A percentile compares a stretch with the other conserved stretches of the same genome.
These are phyloP conservation scores for Fusarium mangiferae DNA, from an alignment of 2,329 filamentous ascomycete species.

Conservation along the genomic window DNA sequence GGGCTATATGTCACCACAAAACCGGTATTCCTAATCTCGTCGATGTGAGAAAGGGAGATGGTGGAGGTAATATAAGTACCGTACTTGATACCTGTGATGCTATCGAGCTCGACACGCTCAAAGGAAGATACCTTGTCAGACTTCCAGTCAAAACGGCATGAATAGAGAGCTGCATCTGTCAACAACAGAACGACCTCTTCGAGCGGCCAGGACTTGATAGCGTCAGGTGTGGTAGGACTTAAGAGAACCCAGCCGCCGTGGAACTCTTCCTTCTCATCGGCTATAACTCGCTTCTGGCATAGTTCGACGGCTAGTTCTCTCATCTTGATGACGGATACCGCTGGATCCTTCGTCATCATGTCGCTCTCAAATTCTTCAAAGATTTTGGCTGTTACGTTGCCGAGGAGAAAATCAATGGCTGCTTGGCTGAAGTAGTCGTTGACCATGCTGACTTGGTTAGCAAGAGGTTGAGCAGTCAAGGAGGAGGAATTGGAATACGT, in stretches of 20 bases:
- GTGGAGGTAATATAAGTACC: slow-evolving; percentile 94
- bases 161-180: slow-evolving; percentile 86
- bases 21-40: slow-evolving; percentile 84
- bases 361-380: slow-evolving; percentile 95
- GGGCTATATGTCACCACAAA: slow-evolving; percentile 82
- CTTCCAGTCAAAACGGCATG: slow-evolving; percentile 93
- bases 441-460: slow-evolving; percentile 76
- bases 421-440: slow-evolving; percentile 98
- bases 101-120: slow-evolving; percentile 82
- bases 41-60: slow-evolving; percentile 78
- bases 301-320: slow-evolving; percentile 91
- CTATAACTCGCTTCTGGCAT: slow-evolving; percentile 86
- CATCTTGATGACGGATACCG: slow-evolving; percentile 84
- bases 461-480: background rate
- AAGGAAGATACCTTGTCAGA: slow-evolving; percentile 94
- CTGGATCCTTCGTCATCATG: slow-evolving; percentile 93
- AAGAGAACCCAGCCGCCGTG: slow-evolving; percentile 90
- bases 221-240: slow-evolving; percentile 77
- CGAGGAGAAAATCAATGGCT: slow-evolving; percentile 92
- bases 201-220: slow-evolving; percentile 76
- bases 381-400: slow-evolving; percentile 83
- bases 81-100: slow-evolving; percentile 76
- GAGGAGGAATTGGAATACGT: slow-evolving; percentile 42
- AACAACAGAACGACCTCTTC: slow-evolving; percentile 90
- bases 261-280: slow-evolving; percentile 84